A percentile compares a stretch with the other conserved stretches of the same genome.
Conservation (phyloP, 306 rosid genomes). For the Hylodesmum podocarpum region DNA sequence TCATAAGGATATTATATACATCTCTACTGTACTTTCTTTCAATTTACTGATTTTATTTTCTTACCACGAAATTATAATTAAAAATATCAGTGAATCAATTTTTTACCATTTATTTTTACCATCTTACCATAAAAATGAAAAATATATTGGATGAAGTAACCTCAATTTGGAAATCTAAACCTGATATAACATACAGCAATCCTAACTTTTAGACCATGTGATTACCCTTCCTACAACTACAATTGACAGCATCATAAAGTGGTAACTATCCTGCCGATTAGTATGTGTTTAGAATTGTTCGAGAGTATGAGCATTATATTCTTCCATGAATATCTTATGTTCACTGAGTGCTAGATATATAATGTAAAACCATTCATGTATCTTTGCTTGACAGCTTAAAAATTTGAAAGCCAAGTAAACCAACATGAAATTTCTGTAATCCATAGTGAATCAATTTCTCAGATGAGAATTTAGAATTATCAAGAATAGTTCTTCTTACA, state of each 20-base stretch:
- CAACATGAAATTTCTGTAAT: background rate
- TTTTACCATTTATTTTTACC: background rate
- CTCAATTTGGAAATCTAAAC: background rate
- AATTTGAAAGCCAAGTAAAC: background rate
- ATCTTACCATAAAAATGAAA: background rate
- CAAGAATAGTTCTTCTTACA: background rate
- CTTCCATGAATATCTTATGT: background rate
- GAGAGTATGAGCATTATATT: background rate
- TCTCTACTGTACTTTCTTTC: background rate
- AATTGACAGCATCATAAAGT: too few relatives aligned
- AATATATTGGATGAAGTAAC: background rate
- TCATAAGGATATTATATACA: background rate
- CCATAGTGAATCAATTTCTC: conserved; percentile 14
- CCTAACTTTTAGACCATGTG: background rate
- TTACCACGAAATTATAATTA: background rate
- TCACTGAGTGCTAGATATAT: background rate
- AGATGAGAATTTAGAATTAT: background rate
- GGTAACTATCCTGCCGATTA: background rate
- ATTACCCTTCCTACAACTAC: background rate
- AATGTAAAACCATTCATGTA: background rate
- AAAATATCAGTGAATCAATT: background rate
- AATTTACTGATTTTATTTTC: background rate
- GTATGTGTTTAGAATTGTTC: background rate
- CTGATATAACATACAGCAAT: background rate
- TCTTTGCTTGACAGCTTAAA: background rate